These are phyloP conservation scores for Arthrobotrys pseudoclavata DNA, from an alignment of 2,329 filamentous ascomycete genomes.

Conservation along the genomic window DNA sequence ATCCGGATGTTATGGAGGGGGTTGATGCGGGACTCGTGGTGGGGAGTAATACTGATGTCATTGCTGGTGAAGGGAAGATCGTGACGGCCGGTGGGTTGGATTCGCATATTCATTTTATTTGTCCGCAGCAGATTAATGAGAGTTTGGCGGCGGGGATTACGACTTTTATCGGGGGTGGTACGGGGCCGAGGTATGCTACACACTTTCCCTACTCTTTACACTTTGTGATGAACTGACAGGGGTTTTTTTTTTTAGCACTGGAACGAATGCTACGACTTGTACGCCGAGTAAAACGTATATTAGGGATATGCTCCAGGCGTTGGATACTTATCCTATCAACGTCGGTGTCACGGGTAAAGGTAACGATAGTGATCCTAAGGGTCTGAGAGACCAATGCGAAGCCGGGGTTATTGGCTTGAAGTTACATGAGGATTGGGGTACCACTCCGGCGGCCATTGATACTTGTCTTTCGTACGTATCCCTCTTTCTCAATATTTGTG, in stretches of 20 bases:
- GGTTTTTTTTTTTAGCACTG: constrained; percentile 70
- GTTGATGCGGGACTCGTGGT: constrained; percentile 83
- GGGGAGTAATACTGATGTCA: constrained; percentile 89
- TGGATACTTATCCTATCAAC: constrained; percentile 85
- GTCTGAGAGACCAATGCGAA: constrained; percentile 81
- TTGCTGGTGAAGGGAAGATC: constrained; percentile 91
- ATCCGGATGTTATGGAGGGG: constrained; percentile 96
- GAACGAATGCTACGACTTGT: constrained; percentile 91
- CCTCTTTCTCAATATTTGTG: background rate
- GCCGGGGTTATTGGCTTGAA: constrained; percentile 93
- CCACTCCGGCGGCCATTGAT: constrained; percentile 91
- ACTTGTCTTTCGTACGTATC: constrained; percentile 73
- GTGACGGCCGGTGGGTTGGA: constrained; percentile 91
- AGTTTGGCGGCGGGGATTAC: constrained; percentile 88
- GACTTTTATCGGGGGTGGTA: constrained; percentile 90
- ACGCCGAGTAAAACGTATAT: constrained; percentile 88
- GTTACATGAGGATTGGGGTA: constrained; percentile 96
- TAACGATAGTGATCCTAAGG: constrained; percentile 80
- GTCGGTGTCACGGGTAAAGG: constrained; percentile 93
- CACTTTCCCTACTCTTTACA: constrained; percentile 2
- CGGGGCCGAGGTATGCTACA: constrained; percentile 82
- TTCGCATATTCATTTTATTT: constrained; percentile 82
- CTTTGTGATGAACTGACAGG: constrained; percentile 6
- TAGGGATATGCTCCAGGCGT: constrained; percentile 89
- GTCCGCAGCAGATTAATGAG: constrained; percentile 89